A percentile compares a stretch with the other conserved stretches of the same genome.
Conservation (phyloP, 2,329 filamentous ascomycete species). For the Pseudogymnoascus sp. region DNA sequence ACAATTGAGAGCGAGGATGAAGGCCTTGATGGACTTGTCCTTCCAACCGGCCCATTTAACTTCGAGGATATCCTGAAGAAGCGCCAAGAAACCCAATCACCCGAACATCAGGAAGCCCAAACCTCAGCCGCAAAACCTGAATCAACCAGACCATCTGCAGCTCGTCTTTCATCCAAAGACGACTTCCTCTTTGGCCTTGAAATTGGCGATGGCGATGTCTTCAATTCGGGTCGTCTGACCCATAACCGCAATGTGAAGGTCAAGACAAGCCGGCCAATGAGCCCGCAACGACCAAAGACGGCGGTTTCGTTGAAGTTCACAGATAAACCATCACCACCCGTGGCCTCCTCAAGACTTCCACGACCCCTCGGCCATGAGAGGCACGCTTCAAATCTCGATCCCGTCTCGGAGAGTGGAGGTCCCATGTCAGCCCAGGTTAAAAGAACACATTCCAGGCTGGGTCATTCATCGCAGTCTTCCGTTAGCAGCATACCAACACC, state of each 20-base stretch:
- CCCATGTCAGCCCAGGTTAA: conserved; percentile 52
- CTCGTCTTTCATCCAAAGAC: conserved; percentile 38
- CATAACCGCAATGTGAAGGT: conserved; percentile 88
- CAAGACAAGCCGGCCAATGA: conserved; percentile 60
- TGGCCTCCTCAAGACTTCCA: conserved; percentile 61
- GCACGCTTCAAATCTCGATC: conserved; percentile 71
- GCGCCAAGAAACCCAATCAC: conserved; percentile 53
- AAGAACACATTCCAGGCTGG: conserved; percentile 57
- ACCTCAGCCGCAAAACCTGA: conserved; percentile 20
- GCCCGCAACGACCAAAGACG: conserved; percentile 62
- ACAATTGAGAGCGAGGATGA: conserved; percentile 92
- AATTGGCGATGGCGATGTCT: conserved; percentile 72
- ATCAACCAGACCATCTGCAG: neutral
- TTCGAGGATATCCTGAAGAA: conserved; percentile 70
- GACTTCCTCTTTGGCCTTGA: conserved; percentile 85
- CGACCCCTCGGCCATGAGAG: conserved; percentile 62
- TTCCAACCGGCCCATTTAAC: conserved; percentile 76
- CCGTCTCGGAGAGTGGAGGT: conserved; percentile 82
- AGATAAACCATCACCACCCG: conserved; percentile 52
- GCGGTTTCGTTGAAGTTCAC: conserved; percentile 87
- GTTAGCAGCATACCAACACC: conserved; percentile 54
- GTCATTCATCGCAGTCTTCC: conserved; percentile 62
- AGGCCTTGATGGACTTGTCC: conserved; percentile 76
- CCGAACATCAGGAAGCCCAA: conserved; percentile 38
- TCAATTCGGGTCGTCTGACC: conserved; percentile 71